These are phyloP conservation scores for Penicillium sp. DNA, from an alignment of 2,329 filamentous ascomycete species.

Conservation along the genomic window DNA sequence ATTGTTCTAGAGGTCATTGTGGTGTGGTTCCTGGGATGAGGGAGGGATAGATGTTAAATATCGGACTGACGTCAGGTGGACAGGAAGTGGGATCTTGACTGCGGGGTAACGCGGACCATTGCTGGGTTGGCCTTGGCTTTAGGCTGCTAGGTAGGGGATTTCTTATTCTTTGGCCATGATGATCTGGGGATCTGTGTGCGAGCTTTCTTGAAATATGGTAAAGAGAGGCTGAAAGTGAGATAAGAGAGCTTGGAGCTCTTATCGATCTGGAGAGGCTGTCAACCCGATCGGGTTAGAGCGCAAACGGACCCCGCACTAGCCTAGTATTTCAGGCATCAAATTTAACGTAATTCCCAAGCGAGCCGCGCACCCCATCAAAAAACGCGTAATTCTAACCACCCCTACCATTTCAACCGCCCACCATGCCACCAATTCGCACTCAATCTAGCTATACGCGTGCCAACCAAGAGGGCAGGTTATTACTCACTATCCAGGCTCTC, in stretches of 20 bases:
- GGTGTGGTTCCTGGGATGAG: not conserved
- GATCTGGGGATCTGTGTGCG: too few species aligned
- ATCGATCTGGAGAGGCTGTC: not conserved
- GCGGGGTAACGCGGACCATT: not conserved
- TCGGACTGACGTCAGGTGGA: not conserved
- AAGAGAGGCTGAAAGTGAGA: not conserved
- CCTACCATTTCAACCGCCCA: too few species aligned
- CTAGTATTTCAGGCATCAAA: not conserved
- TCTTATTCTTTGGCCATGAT: not conserved
- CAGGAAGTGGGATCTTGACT: not conserved
- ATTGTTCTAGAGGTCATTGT: constrained; percentile 24
- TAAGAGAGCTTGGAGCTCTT: not conserved
- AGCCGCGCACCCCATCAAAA: too few species aligned
- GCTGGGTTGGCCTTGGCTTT: not conserved
- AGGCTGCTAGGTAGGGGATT: not conserved
- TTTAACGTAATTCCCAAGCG: too few species aligned
- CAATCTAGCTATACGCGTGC: too few species aligned
- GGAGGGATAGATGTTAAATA: not conserved
- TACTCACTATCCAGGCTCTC: too few species aligned
- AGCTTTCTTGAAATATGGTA: not conserved
- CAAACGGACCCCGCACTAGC: not conserved
- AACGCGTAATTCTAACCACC: too few species aligned
- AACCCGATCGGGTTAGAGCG: not conserved
- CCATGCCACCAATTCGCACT: too few species aligned
- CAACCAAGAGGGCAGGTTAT: too few species aligned